Evolutionary conservation across 306 rosid genomes (phyloP), one percentile per base, ranked within the genome.

Genomic region (Oxytropis ochrocephala): DNA sequence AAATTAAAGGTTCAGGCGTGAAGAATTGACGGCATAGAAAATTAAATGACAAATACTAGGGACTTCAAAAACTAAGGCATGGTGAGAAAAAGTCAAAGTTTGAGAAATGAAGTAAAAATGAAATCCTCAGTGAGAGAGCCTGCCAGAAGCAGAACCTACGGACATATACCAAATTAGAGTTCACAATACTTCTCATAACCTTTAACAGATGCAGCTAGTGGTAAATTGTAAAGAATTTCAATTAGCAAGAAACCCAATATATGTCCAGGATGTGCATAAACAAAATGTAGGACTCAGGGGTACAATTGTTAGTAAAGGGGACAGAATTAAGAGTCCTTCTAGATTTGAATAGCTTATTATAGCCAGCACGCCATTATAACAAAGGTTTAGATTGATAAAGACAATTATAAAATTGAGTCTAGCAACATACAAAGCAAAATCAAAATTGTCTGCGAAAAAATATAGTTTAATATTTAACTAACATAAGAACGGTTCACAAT

Each of bases 381-480:
- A 11, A 54, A 27, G 0, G 17, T 4, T 2, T 54, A 5, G 30
- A 12, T 5, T 6, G 10, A 27, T 27, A 27, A 27, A 1, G 39
- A 18, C 4, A 54, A 7, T 7, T 2, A 56, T 6, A 32, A 56
- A n/a, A 10, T 21, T 19, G 12, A 16, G 2, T 6, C n/a, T 10
- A 57, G 43, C 12, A 16, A 42, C 39, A 7, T 9, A 38, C 2
- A 36, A 35, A 27, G 10, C 17, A 5, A 11, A 11, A 35, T 47
- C 14, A 17, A 3, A 41, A 24, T 33, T 36, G 62, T 9, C 19
- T 30, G 32, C 71, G 29, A 29, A 50, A 35, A 8, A 19, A 12
- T 42, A 30, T 17, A n/a, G 80, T 8, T 68, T 42, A 21, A 76
- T 13, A 69, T 67, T 16, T 17, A 68, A 16, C 59, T 50, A 76